Percentiles rank a stretch among this genome's conserved stretches.
phyloP scores from a whole-genome alignment of 108 stramenopile genomes.

The Discostella pseudostelligera region DNA sequence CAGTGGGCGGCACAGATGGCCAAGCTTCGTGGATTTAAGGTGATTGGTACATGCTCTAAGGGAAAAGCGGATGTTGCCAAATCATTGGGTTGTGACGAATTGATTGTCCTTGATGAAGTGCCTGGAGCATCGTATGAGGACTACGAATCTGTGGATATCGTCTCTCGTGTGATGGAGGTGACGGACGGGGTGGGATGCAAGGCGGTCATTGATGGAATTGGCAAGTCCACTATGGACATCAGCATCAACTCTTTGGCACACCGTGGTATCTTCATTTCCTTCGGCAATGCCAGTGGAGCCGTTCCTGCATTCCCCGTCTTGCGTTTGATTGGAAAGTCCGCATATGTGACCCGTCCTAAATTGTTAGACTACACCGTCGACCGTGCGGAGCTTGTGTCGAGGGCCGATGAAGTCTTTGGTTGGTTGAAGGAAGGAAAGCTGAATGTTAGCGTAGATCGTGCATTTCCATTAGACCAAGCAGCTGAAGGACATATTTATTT shows the following conservation, averaged over 20 bases:
- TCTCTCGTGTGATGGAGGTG: slow-evolving; percentile 54
- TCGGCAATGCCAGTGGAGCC: slow-evolving; percentile 68
- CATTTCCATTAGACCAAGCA: slow-evolving; percentile 54
- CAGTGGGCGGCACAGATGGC: slow-evolving; percentile 74
- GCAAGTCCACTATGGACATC: slow-evolving; percentile 59
- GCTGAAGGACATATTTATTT: slow-evolving; percentile 55
- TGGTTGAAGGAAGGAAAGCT: slow-evolving; percentile 58
- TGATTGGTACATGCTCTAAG: slow-evolving; percentile 59
- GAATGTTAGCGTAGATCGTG: slow-evolving; percentile 51
- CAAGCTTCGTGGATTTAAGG: slow-evolving; percentile 55
- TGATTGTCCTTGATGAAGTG: slow-evolving; percentile 64
- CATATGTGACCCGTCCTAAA: slow-evolving; percentile 63
- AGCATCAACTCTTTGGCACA: slow-evolving; percentile 52
- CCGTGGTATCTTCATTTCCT: slow-evolving; percentile 63
- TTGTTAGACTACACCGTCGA: slow-evolving; percentile 55
- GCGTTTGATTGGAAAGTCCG: slow-evolving; percentile 50
- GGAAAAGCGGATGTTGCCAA: slow-evolving; percentile 50
- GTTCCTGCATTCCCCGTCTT: slow-evolving; percentile 62
- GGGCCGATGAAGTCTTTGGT: slow-evolving; percentile 54
- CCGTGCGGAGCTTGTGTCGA: slow-evolving; percentile 53
- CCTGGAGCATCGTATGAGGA: slow-evolving; percentile 57
- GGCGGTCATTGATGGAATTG: slow-evolving; percentile 67
- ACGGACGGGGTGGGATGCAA: slow-evolving; percentile 61
- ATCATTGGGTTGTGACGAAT: slow-evolving; percentile 48
- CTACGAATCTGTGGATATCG: slow-evolving; percentile 56